Percentiles rank a stretch among this genome's conserved stretches.
These are phyloP conservation scores for Botryotinia convoluta DNA, from an alignment of 2,329 filamentous ascomycete genomes.

Conservation along the genomic window DNA sequence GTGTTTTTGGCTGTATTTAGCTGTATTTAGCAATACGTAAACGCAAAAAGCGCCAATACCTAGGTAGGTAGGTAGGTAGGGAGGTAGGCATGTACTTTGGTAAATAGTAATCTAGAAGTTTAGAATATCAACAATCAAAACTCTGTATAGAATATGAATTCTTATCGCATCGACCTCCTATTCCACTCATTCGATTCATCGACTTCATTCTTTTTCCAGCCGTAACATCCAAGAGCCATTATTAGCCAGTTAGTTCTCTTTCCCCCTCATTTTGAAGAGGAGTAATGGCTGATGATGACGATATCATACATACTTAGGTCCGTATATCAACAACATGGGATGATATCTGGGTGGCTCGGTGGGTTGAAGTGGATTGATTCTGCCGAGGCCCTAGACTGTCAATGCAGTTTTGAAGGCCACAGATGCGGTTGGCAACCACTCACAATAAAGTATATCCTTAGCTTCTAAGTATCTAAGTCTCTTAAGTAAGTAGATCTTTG, in stretches of 20 bases:
- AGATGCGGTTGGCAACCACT: neutral
- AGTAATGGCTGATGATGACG: neutral
- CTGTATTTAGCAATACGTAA: neutral
- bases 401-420: neutral
- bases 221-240: neutral
- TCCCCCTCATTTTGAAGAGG: neutral
- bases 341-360: neutral
- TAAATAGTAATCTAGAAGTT: neutral
- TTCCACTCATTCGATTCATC: neutral
- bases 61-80: neutral
- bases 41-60: neutral
- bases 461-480: neutral
- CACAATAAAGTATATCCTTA: neutral
- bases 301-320: neutral
- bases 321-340: neutral
- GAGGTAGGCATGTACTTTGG: neutral
- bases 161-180: neutral
- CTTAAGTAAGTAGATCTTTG: neutral
- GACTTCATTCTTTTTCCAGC: neutral
- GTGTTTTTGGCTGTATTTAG: neutral
- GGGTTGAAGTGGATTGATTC: constrained; percentile 1
- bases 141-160: neutral
- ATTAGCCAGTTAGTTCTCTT: neutral
- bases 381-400: neutral
- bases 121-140: neutral